Evolutionary conservation across 768 basidiomycete species (phyloP).

Genomic region (Russula dissimulans): DNA sequence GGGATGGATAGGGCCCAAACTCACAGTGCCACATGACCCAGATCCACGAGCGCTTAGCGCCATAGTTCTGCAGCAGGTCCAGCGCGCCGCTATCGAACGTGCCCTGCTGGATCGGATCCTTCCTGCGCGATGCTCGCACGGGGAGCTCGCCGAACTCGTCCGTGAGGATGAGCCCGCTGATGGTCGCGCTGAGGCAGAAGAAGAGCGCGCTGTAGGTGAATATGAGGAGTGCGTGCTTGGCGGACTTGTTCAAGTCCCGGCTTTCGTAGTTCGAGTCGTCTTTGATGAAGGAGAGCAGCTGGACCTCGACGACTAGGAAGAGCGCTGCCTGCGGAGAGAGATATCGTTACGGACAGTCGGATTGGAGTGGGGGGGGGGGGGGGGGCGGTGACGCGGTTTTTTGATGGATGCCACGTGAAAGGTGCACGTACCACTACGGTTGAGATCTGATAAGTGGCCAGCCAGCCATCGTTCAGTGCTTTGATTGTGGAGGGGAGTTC

Average conservation of each 20-base stretch:
- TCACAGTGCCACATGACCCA: constrained; percentile 19
- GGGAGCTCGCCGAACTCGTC: constrained; percentile 17
- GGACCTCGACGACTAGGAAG: constrained; percentile 9
- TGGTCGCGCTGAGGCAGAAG: constrained; percentile 14
- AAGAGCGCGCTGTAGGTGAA: constrained; percentile 18
- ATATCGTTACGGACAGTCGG: not conserved
- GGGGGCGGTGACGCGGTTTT: too few species aligned
- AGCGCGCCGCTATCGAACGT: constrained; percentile 9
- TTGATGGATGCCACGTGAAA: not conserved
- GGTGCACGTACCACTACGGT: constrained; percentile 3
- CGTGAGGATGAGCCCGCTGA: constrained; percentile 17
- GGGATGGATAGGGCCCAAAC: not conserved
- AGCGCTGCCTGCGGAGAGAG: constrained; percentile 8
- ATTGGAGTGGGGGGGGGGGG: too few species aligned
- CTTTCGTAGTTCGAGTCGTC: not conserved
- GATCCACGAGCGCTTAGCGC: constrained; percentile 9
- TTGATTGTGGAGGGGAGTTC: constrained; percentile 17
- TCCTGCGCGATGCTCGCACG: constrained; percentile 9
- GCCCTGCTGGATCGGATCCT: constrained; percentile 5
- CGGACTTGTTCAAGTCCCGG: not conserved
- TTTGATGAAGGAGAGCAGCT: constrained; percentile 15
- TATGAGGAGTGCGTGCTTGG: constrained; percentile 7
- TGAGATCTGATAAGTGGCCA: constrained; percentile 16
- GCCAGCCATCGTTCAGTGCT: constrained; percentile 16
- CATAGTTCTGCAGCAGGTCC: constrained; percentile 10